Evolutionary conservation across 441 rosid species (phyloP).

Genomic region (Monsonia emarginata): DNA sequence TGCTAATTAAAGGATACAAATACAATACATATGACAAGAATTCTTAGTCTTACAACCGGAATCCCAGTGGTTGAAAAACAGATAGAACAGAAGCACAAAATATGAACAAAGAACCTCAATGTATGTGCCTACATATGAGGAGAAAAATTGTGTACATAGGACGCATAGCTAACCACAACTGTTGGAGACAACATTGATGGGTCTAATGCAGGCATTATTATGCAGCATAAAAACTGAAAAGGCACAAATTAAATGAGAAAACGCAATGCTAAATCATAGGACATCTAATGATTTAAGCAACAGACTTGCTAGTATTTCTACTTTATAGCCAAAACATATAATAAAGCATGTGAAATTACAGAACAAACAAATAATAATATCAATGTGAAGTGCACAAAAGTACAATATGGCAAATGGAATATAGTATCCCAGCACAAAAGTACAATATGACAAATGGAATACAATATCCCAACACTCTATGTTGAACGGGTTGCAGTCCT

Average conservation of each 20-base stretch:
- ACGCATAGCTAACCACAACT: neutral
- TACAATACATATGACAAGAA: neutral
- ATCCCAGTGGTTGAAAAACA: neutral
- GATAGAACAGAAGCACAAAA: neutral
- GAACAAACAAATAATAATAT: no score
- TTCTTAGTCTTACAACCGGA: neutral
- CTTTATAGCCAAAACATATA: neutral
- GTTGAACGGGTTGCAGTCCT: neutral
- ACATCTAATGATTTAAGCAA: neutral
- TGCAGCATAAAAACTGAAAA: neutral
- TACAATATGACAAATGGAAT: neutral
- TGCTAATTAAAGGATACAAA: no score
- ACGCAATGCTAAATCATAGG: neutral
- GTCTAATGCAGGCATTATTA: no score
- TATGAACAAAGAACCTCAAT: neutral
- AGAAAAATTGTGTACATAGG: neutral
- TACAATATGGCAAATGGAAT: neutral
- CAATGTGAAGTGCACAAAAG: neutral
- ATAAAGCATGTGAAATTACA: neutral
- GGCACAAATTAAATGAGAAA: neutral
- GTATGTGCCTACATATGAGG: neutral
- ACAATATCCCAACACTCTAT: neutral
- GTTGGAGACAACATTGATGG: neutral
- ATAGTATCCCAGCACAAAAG: neutral
- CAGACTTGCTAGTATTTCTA: neutral